Percentiles rank a stretch among this genome's conserved stretches.
Conservation (phyloP, 257 asterid genomes). For the Thymus mandschuricus region DNA sequence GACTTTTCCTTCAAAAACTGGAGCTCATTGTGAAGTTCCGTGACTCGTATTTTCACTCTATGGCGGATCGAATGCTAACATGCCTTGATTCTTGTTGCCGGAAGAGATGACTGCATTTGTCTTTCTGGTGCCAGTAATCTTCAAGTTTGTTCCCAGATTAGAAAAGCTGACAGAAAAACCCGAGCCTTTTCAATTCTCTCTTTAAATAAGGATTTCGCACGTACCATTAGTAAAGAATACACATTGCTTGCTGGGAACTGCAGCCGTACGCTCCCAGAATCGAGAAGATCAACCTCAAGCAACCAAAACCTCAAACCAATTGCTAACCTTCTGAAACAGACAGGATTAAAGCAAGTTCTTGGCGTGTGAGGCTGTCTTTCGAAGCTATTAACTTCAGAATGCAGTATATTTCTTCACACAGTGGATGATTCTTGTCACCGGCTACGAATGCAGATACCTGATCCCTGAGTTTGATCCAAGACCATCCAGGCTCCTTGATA, state of each 20-base stretch:
- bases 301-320: neutral
- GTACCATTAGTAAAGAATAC: neutral
- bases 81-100: neutral
- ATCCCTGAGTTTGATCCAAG: conserved; percentile 73
- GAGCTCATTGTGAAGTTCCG: neutral
- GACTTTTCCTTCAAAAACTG: neutral
- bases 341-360: conserved; percentile 41
- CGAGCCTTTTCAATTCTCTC: neutral
- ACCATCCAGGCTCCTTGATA: conserved; percentile 92
- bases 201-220: neutral
- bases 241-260: neutral
- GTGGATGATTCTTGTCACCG: conserved; percentile 65
- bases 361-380: conserved; percentile 35
- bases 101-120: neutral
- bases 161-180: too few species aligned
- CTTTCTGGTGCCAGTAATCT: neutral
- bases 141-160: too few species aligned
- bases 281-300: neutral
- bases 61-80: neutral
- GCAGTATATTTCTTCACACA: conserved; percentile 51
- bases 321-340: conserved; percentile 36
- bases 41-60: neutral
- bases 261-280: too few species aligned
- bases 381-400: conserved; percentile 57
- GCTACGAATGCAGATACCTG: conserved; percentile 67